phyloP scores from a whole-genome alignment of 129 eudicot genomes.

The Lactuca sativa region DNA sequence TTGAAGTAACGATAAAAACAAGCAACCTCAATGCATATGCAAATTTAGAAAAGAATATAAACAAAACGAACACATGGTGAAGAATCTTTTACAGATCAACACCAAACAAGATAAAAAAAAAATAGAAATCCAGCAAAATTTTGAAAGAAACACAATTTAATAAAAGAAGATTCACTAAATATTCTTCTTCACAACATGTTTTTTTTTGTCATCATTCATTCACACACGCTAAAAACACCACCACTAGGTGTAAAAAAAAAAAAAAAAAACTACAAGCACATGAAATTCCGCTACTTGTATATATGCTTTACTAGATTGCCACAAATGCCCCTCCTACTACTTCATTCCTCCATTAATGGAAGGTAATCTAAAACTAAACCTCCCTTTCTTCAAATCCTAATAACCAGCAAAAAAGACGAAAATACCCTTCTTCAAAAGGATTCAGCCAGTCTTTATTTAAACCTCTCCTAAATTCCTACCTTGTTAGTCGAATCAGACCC shows the following conservation, averaged over 20 bases:
- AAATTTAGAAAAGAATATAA: neutral
- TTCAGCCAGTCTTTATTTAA: slow-evolving; percentile 33
- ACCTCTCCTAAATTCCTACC: slow-evolving; percentile 28
- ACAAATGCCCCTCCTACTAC: slow-evolving; percentile 30
- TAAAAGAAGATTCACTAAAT: slow-evolving; percentile 24
- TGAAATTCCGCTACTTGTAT: neutral
- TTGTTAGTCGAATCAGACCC: slow-evolving; percentile 51
- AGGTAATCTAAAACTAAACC: slow-evolving; percentile 51
- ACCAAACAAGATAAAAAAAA: slow-evolving; percentile 27
- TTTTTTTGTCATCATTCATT: slow-evolving; percentile 28
- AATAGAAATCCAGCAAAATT: slow-evolving; percentile 4
- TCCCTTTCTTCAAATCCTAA: slow-evolving; percentile 31
- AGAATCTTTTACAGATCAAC: slow-evolving; percentile 39
- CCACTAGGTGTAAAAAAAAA: slow-evolving; percentile 23
- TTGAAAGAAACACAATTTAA: slow-evolving; percentile 18
- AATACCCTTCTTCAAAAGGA: neutral
- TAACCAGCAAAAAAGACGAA: slow-evolving; percentile 21
- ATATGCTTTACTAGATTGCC: neutral
- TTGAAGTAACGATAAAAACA: neutral
- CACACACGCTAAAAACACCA: slow-evolving; percentile 25
- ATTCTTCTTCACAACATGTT: slow-evolving; percentile 27
- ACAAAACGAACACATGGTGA: slow-evolving; percentile 31
- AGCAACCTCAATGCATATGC: neutral
- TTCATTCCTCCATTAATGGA: slow-evolving; percentile 30
- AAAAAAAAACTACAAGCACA: slow-evolving; percentile 18